Evolutionary conservation across 1,284 basidiomycete genomes (phyloP).

Genomic region (Peniophora sp.): DNA sequence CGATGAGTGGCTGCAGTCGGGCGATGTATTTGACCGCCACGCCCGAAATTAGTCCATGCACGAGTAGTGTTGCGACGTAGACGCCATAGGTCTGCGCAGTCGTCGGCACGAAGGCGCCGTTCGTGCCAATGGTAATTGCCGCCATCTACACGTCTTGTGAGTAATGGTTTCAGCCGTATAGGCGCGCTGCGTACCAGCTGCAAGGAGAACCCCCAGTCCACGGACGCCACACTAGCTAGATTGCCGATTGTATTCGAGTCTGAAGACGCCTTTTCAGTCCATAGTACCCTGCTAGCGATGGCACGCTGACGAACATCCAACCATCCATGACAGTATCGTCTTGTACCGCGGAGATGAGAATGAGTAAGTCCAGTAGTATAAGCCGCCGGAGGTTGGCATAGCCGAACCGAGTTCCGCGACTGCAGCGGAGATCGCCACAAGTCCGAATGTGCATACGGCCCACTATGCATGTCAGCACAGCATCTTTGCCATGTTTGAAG

Average conservation of each 20-base stretch:
- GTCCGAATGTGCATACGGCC: conserved; percentile 19
- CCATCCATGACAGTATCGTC: conserved; percentile 67
- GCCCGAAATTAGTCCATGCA: conserved; percentile 56
- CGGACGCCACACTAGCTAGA: conserved; percentile 60
- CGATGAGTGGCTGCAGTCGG: conserved; percentile 66
- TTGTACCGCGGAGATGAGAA: conserved; percentile 57
- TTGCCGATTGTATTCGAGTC: conserved; percentile 70
- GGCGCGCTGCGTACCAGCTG: conserved; percentile 31
- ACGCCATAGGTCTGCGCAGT: conserved; percentile 52
- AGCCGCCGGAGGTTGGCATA: conserved; percentile 67
- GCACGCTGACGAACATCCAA: conserved; percentile 50
- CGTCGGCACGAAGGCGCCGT: conserved; percentile 44
- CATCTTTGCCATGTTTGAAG: conserved; percentile 32
- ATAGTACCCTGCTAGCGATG: neutral
- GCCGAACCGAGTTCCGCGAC: conserved; percentile 32
- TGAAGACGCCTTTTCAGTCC: conserved; percentile 16
- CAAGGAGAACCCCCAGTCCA: conserved; percentile 71
- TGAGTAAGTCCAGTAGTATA: conserved; percentile 76
- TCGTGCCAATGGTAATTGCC: conserved; percentile 51
- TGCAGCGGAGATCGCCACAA: neutral
- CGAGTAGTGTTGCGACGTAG: conserved; percentile 46
- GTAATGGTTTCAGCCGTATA: too few species aligned
- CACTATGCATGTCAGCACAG: conserved; percentile 17
- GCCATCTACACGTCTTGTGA: conserved; percentile 30
- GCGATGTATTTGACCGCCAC: conserved; percentile 61